phyloP scores from a whole-genome alignment of 2,329 filamentous ascomycete genomes.

The Ceratocystis ficicola region DNA sequence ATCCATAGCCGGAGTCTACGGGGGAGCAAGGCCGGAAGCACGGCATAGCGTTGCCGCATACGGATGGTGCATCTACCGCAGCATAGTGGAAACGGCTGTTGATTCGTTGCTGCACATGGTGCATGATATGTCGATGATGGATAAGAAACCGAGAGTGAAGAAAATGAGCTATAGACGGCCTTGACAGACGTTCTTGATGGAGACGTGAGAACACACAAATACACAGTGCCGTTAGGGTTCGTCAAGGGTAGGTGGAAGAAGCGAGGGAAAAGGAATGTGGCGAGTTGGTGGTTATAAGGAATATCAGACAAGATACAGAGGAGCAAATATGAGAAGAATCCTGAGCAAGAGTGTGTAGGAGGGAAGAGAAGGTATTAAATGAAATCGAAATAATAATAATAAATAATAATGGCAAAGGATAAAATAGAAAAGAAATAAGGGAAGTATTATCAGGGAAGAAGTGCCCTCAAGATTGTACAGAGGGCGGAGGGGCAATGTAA shows the following conservation, averaged over 20 bases:
- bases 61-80: neutral
- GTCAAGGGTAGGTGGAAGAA: neutral
- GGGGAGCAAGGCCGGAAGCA: neutral
- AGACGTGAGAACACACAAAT: neutral
- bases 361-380: neutral
- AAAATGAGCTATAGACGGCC: neutral
- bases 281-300: neutral
- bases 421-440: conserved; percentile 1
- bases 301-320: neutral
- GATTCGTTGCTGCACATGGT: conserved; percentile 34
- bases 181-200: neutral
- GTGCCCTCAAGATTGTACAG: too few relatives aligned
- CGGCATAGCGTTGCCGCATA: neutral
- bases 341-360: neutral
- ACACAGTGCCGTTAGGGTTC: neutral
- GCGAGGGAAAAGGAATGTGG: conserved; percentile 1
- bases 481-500: neutral
- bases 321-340: neutral
- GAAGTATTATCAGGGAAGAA: neutral
- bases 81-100: neutral
- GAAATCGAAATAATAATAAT: neutral
- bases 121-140: conserved; percentile 37
- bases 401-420: conserved; percentile 13
- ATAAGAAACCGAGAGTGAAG: neutral
- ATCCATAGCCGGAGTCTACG: neutral